Evolutionary conservation across 1,139 yeast species (phyloP), one percentile per base, ranked within the genome.

Genomic region (Saccharomyces hybrid): DNA sequence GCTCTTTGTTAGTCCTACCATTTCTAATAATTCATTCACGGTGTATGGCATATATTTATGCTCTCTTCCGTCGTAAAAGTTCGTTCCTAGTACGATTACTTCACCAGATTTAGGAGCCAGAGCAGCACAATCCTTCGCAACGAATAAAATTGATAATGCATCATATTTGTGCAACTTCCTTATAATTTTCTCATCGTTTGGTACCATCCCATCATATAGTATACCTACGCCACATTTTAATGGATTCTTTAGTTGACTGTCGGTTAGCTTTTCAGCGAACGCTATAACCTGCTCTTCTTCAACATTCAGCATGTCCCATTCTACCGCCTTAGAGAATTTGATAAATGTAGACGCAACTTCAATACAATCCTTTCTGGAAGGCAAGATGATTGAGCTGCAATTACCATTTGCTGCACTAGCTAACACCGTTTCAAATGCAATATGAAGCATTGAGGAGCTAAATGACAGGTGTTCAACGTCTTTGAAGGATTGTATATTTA

Each of bases 11-110:
- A 31, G 2, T 0, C 96, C 96, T 52, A 86, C 72, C 91, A 89
- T 87, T 60, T 87, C 95, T 52, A 84, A 68, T 0, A 90, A 51
- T 16, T 83, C 84, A 60, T 78, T 79, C 32, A 88, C 75, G 0
- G 88, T 74, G 65, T 89, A 90, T 65, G 86, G 89, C 51, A 83
- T 71, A 60, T 78, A 80, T 29, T 91, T 73, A 62, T 83, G 87
- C 60, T 87, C 96, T 51, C 76, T 79, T 0, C 88, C 93, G 53
- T 89, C 95, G 63, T 76, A 86, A 31, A 73, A 77, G 59, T 82
- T 85, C 0, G 97, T 89, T 5, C 95, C 90, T 60, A 85, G 69
- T 8, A 91, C 75, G 25, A 86, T 69, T 2, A 87, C 86, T 52
- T 76, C 69, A 48, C 75, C 73, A 0, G 88, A 81, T 0, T 67